Evolutionary conservation across 2,329 filamentous ascomycete species (phyloP).

Genomic region (Penicillium capsulatum): DNA sequence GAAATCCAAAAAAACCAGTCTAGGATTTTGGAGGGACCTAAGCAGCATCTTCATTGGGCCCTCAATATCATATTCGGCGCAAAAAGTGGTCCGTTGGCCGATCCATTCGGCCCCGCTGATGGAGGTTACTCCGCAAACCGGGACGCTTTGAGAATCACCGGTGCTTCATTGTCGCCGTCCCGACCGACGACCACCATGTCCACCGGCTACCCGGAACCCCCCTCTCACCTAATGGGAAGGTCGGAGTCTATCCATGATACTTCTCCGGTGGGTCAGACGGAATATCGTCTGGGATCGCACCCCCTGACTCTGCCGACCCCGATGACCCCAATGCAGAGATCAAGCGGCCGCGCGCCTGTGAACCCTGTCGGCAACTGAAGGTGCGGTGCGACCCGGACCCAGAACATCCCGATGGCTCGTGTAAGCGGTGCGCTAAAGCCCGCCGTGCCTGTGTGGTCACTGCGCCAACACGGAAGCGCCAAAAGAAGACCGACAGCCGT

Average conservation of each 20-base stretch:
- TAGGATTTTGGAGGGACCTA: too few relatives aligned
- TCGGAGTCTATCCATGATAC: constrained; percentile 5
- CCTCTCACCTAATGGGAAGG: constrained; percentile 17
- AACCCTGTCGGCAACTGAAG: constrained; percentile 70
- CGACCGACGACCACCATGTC: constrained; percentile 10
- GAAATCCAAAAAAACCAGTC: too few relatives aligned
- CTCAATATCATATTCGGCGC: too few relatives aligned
- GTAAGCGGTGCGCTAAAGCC: constrained; percentile 74
- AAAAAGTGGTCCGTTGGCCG: constrained; percentile 1
- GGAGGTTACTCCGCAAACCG: constrained; percentile 4
- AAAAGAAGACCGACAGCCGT: constrained; percentile 86
- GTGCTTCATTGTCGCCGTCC: constrained; percentile 6
- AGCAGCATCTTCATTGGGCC: too few relatives aligned
- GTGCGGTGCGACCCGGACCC: constrained; percentile 80
- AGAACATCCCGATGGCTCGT: constrained; percentile 58
- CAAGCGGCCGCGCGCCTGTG: constrained; percentile 68
- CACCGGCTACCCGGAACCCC: constrained; percentile 28
- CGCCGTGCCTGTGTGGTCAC: constrained; percentile 74
- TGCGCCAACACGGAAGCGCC: constrained; percentile 68
- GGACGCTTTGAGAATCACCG: not conserved
- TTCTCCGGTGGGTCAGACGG: constrained; percentile 1
- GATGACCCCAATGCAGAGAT: constrained; percentile 44
- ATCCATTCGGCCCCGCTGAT: constrained; percentile 4
- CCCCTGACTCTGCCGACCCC: constrained; percentile 6
- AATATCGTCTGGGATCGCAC: constrained; percentile 1